Conservation (phyloP, 129 eudicot species). For the Flaveria linearis region DNA sequence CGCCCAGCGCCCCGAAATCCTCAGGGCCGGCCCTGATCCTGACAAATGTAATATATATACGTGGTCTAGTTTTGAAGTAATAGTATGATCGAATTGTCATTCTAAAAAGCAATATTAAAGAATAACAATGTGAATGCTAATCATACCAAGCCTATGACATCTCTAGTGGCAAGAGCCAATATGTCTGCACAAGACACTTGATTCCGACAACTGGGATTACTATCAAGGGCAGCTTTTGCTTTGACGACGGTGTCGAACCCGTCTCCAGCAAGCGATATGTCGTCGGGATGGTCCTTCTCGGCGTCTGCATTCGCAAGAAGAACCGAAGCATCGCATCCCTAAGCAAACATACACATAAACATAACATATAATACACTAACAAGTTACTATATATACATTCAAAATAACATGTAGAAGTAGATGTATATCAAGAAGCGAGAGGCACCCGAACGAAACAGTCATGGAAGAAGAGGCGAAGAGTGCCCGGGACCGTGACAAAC, state of each 20-base stretch:
- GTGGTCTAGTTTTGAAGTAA: too few relatives aligned
- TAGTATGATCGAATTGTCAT: too few relatives aligned
- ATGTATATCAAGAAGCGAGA: neutral
- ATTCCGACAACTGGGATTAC: slow-evolving; percentile 59
- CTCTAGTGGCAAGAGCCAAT: slow-evolving; percentile 90
- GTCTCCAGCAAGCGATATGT: slow-evolving; percentile 81
- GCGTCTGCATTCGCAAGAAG: slow-evolving; percentile 56
- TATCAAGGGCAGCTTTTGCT: slow-evolving; percentile 85
- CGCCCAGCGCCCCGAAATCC: too few relatives aligned
- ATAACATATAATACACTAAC: neutral
- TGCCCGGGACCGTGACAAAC: slow-evolving; percentile 78
- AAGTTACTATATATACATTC: neutral
- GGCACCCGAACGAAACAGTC: slow-evolving; percentile 82
- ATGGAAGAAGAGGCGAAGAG: slow-evolving; percentile 83
- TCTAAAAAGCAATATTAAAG: neutral
- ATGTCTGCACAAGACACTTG: slow-evolving; percentile 95
- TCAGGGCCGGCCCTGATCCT: too few relatives aligned
- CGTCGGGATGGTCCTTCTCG: slow-evolving; percentile 79
- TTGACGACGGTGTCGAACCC: slow-evolving; percentile 82
- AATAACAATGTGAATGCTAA: neutral
- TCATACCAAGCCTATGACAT: slow-evolving; percentile 76
- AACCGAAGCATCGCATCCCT: slow-evolving; percentile 97
- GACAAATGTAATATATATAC: too few relatives aligned
- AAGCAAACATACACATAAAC: neutral
- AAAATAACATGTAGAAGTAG: neutral